These are phyloP conservation scores for Sporothrix curviconia DNA, from an alignment of 2,329 filamentous ascomycete species.

Conservation along the genomic window DNA sequence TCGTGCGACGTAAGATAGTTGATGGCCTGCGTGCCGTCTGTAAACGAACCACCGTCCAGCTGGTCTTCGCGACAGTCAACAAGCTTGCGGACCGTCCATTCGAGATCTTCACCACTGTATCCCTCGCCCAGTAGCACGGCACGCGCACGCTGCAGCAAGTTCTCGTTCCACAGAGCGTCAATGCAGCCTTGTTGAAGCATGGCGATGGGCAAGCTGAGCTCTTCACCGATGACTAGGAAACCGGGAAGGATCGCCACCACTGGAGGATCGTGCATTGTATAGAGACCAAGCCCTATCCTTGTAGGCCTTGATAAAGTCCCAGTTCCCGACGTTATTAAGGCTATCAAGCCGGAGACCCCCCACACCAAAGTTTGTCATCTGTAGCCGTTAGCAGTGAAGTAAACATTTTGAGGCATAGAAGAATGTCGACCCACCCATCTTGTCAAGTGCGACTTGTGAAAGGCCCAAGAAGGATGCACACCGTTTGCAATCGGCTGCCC, in stretches of 20 bases:
- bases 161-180: slow-evolving; percentile 24
- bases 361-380: slow-evolving; percentile 23
- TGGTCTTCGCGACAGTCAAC: slow-evolving; percentile 20
- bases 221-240: slow-evolving; percentile 23
- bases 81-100: slow-evolving; percentile 22
- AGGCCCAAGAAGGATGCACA: slow-evolving; percentile 19
- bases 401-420: background rate
- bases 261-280: slow-evolving; percentile 11
- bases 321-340: slow-evolving; percentile 24
- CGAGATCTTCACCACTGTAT: slow-evolving; percentile 19
- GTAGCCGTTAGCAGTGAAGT: background rate
- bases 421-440: slow-evolving; percentile 11
- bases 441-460: slow-evolving; percentile 21
- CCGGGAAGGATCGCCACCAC: slow-evolving; percentile 16
- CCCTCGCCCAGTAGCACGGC: slow-evolving; percentile 19
- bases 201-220: slow-evolving; percentile 22
- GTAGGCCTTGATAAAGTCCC: slow-evolving; percentile 23
- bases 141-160: slow-evolving; percentile 20
- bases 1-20: slow-evolving; percentile 26
- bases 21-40: slow-evolving; percentile 22
- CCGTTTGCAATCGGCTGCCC: slow-evolving; percentile 2
- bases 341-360: slow-evolving; percentile 23
- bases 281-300: slow-evolving; percentile 21
- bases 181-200: slow-evolving; percentile 20
- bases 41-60: slow-evolving; percentile 15